Percentiles rank a stretch among this genome's conserved stretches.
phyloP scores from a whole-genome alignment of 371 early-diverging fungal species.

The Blastocladiella emersonii region DNA sequence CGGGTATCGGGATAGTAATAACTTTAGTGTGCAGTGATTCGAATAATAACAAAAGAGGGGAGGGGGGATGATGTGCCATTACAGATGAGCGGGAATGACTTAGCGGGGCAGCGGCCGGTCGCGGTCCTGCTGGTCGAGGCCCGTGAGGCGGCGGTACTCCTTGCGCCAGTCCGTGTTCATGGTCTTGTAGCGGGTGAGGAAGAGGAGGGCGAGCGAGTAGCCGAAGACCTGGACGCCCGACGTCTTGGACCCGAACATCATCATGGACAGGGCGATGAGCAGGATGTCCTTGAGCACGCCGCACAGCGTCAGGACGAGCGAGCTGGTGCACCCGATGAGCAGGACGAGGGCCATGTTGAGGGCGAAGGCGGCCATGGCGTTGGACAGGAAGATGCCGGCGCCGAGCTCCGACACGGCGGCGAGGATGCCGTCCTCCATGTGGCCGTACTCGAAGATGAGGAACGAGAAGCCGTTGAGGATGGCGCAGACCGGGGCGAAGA shows the following conservation, averaged over 20 bases:
- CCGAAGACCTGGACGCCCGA: slow-evolving; percentile 12
- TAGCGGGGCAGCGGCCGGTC: not conserved
- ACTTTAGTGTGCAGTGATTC: no score
- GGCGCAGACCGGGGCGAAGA: slow-evolving; percentile 18
- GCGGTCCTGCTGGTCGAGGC: not conserved
- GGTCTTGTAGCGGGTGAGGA: slow-evolving; percentile 17
- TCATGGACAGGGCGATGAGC: slow-evolving; percentile 13
- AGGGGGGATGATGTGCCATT: no score
- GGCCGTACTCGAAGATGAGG: slow-evolving; percentile 9
- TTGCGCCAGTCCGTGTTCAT: not conserved
- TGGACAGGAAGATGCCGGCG: slow-evolving; percentile 6
- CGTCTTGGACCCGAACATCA: slow-evolving; percentile 11
- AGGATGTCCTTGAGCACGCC: slow-evolving; percentile 20
- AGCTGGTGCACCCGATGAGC: slow-evolving; percentile 18
- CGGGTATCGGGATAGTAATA: no score
- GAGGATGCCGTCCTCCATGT: not conserved
- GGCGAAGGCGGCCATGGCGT: slow-evolving; percentile 14
- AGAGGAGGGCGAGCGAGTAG: slow-evolving; percentile 14
- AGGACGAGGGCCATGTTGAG: slow-evolving; percentile 19
- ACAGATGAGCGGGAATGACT: no score
- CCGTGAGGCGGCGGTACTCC: slow-evolving; percentile 2
- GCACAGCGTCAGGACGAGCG: slow-evolving; percentile 15
- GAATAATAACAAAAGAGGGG: no score
- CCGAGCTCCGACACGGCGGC: slow-evolving; percentile 9
- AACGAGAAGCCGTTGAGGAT: slow-evolving; percentile 15